These are phyloP conservation scores for Vanrija pseudolonga DNA, from an alignment of 1,284 basidiomycete species.

Conservation along the genomic window DNA sequence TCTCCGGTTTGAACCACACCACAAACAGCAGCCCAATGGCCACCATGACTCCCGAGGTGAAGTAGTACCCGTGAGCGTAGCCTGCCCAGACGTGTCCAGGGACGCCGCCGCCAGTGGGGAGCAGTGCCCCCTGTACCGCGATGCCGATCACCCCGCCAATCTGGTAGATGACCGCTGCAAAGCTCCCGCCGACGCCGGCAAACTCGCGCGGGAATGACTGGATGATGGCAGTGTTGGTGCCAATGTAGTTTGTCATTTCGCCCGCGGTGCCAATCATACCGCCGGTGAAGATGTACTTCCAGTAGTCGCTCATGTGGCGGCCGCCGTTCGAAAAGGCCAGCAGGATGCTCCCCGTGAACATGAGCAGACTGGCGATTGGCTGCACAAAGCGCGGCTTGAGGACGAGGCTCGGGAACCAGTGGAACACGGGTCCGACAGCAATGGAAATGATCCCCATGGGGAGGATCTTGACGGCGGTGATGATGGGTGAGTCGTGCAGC, in stretches of 20 bases:
- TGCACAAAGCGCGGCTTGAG: conserved; percentile 39
- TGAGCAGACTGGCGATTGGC: conserved; percentile 30
- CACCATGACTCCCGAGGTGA: no score
- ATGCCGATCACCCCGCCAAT: conserved; percentile 45
- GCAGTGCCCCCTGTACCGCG: conserved; percentile 39
- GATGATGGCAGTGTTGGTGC: conserved; percentile 40
- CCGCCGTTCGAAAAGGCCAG: conserved; percentile 43
- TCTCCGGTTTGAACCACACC: no score
- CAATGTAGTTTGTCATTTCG: conserved; percentile 44
- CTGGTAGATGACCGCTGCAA: conserved; percentile 46
- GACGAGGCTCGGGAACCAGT: conserved; percentile 37
- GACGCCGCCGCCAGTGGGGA: no score
- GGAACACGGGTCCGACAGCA: conserved; percentile 34
- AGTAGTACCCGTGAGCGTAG: no score
- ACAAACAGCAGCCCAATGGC: no score
- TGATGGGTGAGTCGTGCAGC: conserved; percentile 37
- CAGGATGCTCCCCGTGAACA: conserved; percentile 40
- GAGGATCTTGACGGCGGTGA: conserved; percentile 41
- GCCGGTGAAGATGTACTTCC: conserved; percentile 43
- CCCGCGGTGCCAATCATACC: conserved; percentile 40
- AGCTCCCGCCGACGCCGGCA: conserved; percentile 38
- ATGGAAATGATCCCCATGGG: conserved; percentile 45
- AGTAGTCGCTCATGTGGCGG: conserved; percentile 36
- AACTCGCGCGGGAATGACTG: conserved; percentile 38
- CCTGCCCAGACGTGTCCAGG: no score